These are phyloP conservation scores for Brassica cretica DNA, from an alignment of 345 rosid species.

Conservation along the genomic window DNA sequence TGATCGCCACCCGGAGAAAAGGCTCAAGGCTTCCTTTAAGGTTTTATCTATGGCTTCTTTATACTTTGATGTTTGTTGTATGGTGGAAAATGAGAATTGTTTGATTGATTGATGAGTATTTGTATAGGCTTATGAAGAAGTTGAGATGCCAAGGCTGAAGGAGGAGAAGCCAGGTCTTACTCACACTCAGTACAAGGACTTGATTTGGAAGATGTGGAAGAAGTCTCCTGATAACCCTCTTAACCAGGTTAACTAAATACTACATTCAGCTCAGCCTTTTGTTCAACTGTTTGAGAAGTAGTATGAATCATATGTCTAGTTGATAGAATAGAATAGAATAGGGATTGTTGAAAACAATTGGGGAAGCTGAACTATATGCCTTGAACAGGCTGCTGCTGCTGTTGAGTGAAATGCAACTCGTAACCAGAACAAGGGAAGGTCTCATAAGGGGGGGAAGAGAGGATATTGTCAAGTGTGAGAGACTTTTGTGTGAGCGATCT, in stretches of 20 bases:
- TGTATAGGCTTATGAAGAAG: slow-evolving; percentile 85
- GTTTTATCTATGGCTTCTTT: slow-evolving; percentile 5
- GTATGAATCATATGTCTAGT: background rate
- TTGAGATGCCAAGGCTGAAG: slow-evolving; percentile 86
- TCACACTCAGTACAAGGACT: slow-evolving; percentile 90
- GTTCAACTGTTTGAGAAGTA: background rate
- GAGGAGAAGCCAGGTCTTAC: slow-evolving; percentile 98
- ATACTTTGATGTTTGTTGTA: background rate
- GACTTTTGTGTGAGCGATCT: background rate
- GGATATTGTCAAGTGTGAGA: background rate
- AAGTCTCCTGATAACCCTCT: slow-evolving; percentile 98
- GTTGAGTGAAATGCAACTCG: slow-evolving; percentile 29
- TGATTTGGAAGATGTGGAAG: slow-evolving; percentile 99
- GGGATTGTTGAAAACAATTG: background rate
- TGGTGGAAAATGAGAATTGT: background rate
- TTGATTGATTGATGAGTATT: slow-evolving; percentile 1
- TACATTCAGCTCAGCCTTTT: background rate
- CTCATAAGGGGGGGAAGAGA: background rate
- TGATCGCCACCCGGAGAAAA: slow-evolving; percentile 81
- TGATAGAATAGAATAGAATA: background rate
- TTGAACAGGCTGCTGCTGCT: slow-evolving; percentile 35
- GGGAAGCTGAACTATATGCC: slow-evolving; percentile 10
- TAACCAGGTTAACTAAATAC: slow-evolving; percentile 56
- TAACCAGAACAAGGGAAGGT: slow-evolving; percentile 6
- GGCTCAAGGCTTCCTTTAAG: slow-evolving; percentile 96